Evolutionary conservation across 139 green algal species (phyloP), one percentile per base, ranked within the genome.

Genomic region (Coelastrella sp.): DNA sequence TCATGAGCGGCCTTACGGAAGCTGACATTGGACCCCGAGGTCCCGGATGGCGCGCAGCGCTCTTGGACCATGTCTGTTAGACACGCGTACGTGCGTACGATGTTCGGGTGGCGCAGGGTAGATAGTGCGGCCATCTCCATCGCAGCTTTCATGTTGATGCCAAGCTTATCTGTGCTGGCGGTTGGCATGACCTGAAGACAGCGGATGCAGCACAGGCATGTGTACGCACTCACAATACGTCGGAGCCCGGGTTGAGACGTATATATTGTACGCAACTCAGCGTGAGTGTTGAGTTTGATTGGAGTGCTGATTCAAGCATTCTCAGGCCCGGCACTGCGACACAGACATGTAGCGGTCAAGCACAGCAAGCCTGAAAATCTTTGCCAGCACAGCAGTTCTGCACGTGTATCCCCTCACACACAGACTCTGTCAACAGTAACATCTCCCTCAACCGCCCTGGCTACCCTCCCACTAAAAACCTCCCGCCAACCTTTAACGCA

Each of bases 21-120:
- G 13, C 66, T 23, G 17, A 79, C 7, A 20, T 77, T 23, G 14
- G 76, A 47, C 16, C 11, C 64, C 11, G 64, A 71, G 13, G 64
- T 11, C 64, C 16, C 16, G 64, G 64, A 11, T 20, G 64, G 16
- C 13, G 13, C 64, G 13, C 11, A 71, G 64, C 83, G 57, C 23
- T 76, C 61, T 73, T 88, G 65, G 0, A 88, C 83, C 83, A 88
- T 88, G 19, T 88, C 83, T 68, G 83, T 88, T 11, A 88, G 83
- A 57, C 83, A 88, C 10, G 83, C 64, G 56, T 88, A 88, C 4
- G 71, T 77, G 4, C 23, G 60, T 17, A 88, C 83, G 13, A 88
- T 88, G 66, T 88, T 88, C 16, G 83, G 83, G 83, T 88, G 83
- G 65, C 76, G 58, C 16, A 88, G 32, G 23, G 54, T 88, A 19